Evolutionary conservation across 1,284 basidiomycete species (phyloP), one percentile per base, ranked within the genome.

Genomic region (Peniophora sp.): DNA sequence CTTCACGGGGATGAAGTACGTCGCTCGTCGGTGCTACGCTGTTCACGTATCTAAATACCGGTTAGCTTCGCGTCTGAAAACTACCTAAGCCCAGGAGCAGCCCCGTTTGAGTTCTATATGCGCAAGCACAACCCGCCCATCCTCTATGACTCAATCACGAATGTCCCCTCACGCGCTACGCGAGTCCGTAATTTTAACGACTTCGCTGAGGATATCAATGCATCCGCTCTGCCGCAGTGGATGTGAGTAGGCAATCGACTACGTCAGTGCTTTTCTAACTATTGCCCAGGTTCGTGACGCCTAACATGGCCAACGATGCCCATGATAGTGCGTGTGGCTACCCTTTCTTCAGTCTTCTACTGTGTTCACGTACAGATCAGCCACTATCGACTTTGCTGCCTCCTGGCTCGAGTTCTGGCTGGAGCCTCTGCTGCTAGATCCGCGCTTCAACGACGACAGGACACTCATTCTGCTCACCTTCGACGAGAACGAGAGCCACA

Each of bases 131-230:
- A 85, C 63, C 80, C 81, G 0, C 65, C 75, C 47, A 70, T 77
- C 50, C 69, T 83, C 54, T 77, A 64, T 63, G 69, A 83, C 62
- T 74, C 74, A 0, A 63, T 81, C 38, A 67, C 72, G 5, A 61
- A 60, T 48, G 66, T 70, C 32, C 54, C 70, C 0, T 58, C 64
- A 0, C 77, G 81, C 27, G 68, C 71, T 5, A 54, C 64, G 10
- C 71, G 75, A 17, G 73, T 80, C 51, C 74, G 83, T 47, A 86
- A 83, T 66, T 85, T 84, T 62, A 83, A 82, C 53, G 72, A 81
- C 61, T 78, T 82, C 53, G 71, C 75, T 5, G 60, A 66, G 45
- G 81, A 85, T 56, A 64, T 79, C n/a, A 72, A 70, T 46, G 74
- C 74, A 27, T 63, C 73, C 47, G 68, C 68, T 2, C 61, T 86